Conservation (phyloP, 164 flowering plant genomes). For the Nelumbo lutea region DNA sequence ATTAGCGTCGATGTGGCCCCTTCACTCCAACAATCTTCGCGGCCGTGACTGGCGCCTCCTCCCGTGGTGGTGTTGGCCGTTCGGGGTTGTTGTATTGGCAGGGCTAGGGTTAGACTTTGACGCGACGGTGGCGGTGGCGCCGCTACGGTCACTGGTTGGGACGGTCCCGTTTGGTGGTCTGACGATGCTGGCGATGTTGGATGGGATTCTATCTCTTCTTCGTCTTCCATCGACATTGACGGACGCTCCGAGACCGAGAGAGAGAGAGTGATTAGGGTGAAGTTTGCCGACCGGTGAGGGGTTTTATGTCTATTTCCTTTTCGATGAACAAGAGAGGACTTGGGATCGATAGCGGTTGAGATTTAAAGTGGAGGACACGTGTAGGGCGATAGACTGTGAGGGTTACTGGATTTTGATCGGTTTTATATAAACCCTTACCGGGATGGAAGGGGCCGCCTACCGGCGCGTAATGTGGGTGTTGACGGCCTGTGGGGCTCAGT, state of each 20-base stretch:
- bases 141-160: not conserved
- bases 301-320: not conserved
- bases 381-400: not conserved
- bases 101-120: not conserved
- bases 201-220: not conserved
- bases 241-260: not conserved
- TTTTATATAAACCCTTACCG: no score
- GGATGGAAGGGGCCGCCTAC: no score
- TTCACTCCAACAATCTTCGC: slow-evolving; percentile 19
- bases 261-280: not conserved
- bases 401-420: not conserved
- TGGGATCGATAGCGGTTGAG: not conserved
- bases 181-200: not conserved
- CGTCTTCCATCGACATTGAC: not conserved
- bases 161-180: no score
- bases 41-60: not conserved
- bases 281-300: not conserved
- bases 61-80: not conserved
- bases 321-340: not conserved
- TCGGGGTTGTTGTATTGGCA: not conserved
- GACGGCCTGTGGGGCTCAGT: not conserved
- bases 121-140: not conserved
- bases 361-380: not conserved
- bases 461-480: not conserved
- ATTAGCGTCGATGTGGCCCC: slow-evolving; percentile 14